phyloP scores from a whole-genome alignment of 257 asterid species.

The Nicotiana undulata region DNA sequence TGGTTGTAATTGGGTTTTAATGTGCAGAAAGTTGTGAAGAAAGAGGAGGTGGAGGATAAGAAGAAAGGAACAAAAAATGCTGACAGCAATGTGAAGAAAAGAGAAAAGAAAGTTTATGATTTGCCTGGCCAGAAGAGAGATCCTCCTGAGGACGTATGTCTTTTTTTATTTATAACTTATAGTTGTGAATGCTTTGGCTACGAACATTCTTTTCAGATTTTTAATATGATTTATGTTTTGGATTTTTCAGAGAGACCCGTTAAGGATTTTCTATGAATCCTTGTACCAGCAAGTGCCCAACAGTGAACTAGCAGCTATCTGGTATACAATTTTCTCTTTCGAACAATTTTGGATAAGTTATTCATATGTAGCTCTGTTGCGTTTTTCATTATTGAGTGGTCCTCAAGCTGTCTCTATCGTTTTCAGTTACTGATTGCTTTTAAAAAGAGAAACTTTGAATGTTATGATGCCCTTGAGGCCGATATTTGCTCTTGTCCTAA shows the following conservation, averaged over 20 bases:
- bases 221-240: not conserved
- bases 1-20: not conserved
- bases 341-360: not conserved
- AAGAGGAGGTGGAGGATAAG: conserved; percentile 26
- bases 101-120: conserved; percentile 57
- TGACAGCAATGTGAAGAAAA: conserved; percentile 39
- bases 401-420: not conserved
- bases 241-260: conserved; percentile 66
- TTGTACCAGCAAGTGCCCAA: conserved; percentile 63
- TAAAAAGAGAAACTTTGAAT: not conserved
- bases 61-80: conserved; percentile 31
- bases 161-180: not conserved
- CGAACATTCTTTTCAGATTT: not conserved
- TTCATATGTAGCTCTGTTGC: not conserved
- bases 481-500: not conserved
- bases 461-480: not conserved
- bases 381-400: not conserved
- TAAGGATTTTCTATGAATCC: conserved; percentile 73
- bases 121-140: conserved; percentile 92
- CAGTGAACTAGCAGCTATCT: conserved; percentile 85
- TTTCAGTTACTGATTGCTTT: not conserved
- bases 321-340: conserved; percentile 31
- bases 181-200: not conserved
- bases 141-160: conserved; percentile 63
- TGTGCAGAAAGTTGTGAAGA: conserved; percentile 14